A percentile compares a stretch with the other conserved stretches of the same genome.
These are phyloP conservation scores for Simmondsia chinensis DNA, from an alignment of 148 eudicot species.

Conservation along the genomic window DNA sequence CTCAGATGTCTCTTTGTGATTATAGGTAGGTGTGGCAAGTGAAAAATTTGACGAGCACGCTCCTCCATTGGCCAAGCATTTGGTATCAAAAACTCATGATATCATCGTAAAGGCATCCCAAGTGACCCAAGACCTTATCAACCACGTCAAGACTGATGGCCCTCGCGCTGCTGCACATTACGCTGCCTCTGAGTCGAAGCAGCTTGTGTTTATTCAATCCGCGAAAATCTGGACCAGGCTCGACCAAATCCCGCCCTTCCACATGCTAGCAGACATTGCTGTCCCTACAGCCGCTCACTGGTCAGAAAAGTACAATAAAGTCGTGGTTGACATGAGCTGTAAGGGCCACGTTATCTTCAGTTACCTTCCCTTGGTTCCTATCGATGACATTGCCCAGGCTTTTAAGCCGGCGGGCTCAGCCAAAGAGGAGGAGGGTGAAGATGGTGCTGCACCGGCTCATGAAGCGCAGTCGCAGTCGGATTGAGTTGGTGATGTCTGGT, in stretches of 20 bases:
- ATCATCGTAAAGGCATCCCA: slow-evolving; percentile 17
- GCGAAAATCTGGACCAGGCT: slow-evolving; percentile 29
- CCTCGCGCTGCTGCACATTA: slow-evolving; percentile 32
- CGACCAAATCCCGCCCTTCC: slow-evolving; percentile 26
- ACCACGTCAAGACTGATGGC: slow-evolving; percentile 29
- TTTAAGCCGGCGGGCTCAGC: no score
- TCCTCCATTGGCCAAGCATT: slow-evolving; percentile 40
- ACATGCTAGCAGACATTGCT: slow-evolving; percentile 32
- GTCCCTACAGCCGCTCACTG: slow-evolving; percentile 31
- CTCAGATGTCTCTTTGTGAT: background rate
- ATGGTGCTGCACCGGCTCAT: background rate
- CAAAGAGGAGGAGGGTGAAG: slow-evolving; percentile 9
- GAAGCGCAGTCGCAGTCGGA: slow-evolving; percentile 1
- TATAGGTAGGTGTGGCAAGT: slow-evolving; percentile 37
- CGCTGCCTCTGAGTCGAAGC: slow-evolving; percentile 17
- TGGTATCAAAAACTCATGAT: slow-evolving; percentile 9
- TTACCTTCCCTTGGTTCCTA: slow-evolving; percentile 41
- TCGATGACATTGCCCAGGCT: slow-evolving; percentile 46
- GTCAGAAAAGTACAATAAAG: slow-evolving; percentile 41
- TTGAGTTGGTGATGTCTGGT: no score
- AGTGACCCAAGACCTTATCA: slow-evolving; percentile 21
- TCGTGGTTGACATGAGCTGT: slow-evolving; percentile 10
- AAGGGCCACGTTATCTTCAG: slow-evolving; percentile 34
- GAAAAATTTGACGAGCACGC: slow-evolving; percentile 40
- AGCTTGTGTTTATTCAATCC: slow-evolving; percentile 14